Conservation (phyloP, 2,329 filamentous ascomycete species). For the Graphium sp. region DNA sequence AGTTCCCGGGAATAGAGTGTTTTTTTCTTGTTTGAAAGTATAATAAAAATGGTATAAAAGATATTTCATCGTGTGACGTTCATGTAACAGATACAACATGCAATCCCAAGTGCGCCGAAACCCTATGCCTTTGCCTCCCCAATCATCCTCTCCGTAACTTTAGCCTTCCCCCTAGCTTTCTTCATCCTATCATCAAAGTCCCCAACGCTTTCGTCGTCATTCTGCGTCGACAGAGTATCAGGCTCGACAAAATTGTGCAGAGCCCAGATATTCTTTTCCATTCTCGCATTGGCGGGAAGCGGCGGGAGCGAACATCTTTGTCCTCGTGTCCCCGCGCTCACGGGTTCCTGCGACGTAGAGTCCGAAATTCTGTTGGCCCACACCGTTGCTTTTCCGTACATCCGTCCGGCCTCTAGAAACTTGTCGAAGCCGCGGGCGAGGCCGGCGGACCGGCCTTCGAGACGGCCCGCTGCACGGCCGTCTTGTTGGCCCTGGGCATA, state of each 20-base stretch:
- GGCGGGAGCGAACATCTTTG: conserved; percentile 13
- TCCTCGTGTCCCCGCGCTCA: conserved; percentile 2
- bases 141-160: conserved; percentile 62
- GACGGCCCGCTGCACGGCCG: conserved; percentile 59
- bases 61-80: background rate
- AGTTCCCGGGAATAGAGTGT: too few relatives aligned
- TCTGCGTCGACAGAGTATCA: conserved; percentile 59
- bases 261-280: conserved; percentile 60
- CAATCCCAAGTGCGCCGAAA: background rate
- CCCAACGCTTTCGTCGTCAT: conserved; percentile 75
- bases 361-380: conserved; percentile 57
- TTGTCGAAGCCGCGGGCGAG: conserved; percentile 90
- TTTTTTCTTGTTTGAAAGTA: conserved; percentile 1
- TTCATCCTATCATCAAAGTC: conserved; percentile 85
- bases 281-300: conserved; percentile 41
- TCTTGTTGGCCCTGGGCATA: conserved; percentile 60
- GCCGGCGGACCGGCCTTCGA: conserved; percentile 81
- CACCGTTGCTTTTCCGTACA: conserved; percentile 66
- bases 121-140: conserved; percentile 14
- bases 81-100: background rate
- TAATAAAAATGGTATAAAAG: background rate
- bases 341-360: conserved; percentile 7
- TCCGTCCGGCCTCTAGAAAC: conserved; percentile 60
- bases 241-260: conserved; percentile 68
- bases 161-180: conserved; percentile 66